Base-by-base conservation (phyloP, 2,329 filamentous ascomycete genomes). In the Zasmidium citrigriseum region DNA sequence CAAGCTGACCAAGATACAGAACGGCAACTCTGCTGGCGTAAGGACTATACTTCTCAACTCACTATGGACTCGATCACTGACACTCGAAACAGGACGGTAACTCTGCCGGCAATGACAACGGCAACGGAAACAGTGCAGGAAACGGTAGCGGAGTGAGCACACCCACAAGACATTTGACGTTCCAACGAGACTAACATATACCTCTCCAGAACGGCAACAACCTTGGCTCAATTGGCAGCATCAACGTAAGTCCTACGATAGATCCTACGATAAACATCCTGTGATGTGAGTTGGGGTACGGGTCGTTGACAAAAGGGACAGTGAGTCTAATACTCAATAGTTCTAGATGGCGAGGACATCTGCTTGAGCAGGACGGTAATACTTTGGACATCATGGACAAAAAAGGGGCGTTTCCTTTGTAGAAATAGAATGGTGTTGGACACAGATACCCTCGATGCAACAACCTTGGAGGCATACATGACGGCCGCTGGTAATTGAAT, bases 141-240 rank as follows among this genome's bases (percentile, higher is more conserved):
- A 41, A 51, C n/a, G 24, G 25, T 21, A 51, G 27, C 25, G 48
- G 48, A 24, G 46, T 49, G 27, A 49, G 46, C n/a, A 11, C 22
- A 24, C 20, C 20, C 18, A 9, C 4, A 10, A 24, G 4, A 5
- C 10, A 21, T 4, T 12, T 20, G 12, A 22, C 4, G 5, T 4
- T 47, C 20, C 5, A 47, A 11, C 45, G 45, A 21, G 29, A 25
- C 46, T 49, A 25, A 49, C 14, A 5, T 27, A 16, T 14, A 4
- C 46, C 18, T 49, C n/a, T n/a, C 22, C 14, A 49, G 46, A 51
- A 51, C 48, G 48, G 48, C 24, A 51, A 51, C 48, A 41, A 41
- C 34, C 34, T 41, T 11, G n/a, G n/a, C n/a, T 48, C 46, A 3
- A 14, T 48, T 48, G 48, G 48, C 7, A 34, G 12, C 25, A 41